phyloP scores from a whole-genome alignment of 257 asterid genomes.

The Nicotiana paniculata region DNA sequence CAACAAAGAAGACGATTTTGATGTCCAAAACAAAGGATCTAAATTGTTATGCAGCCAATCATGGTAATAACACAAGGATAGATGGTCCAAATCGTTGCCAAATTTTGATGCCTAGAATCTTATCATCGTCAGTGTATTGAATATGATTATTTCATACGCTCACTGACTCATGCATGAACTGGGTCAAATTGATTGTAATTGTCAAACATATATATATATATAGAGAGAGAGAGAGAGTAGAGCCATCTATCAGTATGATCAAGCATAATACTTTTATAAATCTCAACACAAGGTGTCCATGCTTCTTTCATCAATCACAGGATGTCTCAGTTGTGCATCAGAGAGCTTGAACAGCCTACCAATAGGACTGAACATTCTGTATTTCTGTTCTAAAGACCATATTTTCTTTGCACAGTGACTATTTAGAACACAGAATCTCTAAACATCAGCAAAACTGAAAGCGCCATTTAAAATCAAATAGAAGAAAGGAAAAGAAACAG shows the following conservation, averaged over 20 bases:
- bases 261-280: no score
- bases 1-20: not conserved
- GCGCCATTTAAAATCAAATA: not conserved
- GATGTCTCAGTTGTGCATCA: not conserved
- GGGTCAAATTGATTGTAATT: not conserved
- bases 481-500: not conserved
- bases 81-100: not conserved
- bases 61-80: not conserved
- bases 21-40: not conserved
- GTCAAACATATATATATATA: no score
- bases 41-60: not conserved
- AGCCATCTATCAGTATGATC: no score
- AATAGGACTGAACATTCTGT: not conserved
- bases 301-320: not conserved
- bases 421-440: not conserved
- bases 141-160: not conserved
- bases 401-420: not conserved
- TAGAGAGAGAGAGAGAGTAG: no score
- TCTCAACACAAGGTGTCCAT: not conserved
- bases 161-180: not conserved
- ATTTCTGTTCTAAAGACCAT: no score
- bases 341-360: not conserved
- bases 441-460: not conserved
- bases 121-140: not conserved
- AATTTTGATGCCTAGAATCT: not conserved